phyloP scores from a whole-genome alignment of 192 early-diverging fungal genomes.

The Dissophora ornata region DNA sequence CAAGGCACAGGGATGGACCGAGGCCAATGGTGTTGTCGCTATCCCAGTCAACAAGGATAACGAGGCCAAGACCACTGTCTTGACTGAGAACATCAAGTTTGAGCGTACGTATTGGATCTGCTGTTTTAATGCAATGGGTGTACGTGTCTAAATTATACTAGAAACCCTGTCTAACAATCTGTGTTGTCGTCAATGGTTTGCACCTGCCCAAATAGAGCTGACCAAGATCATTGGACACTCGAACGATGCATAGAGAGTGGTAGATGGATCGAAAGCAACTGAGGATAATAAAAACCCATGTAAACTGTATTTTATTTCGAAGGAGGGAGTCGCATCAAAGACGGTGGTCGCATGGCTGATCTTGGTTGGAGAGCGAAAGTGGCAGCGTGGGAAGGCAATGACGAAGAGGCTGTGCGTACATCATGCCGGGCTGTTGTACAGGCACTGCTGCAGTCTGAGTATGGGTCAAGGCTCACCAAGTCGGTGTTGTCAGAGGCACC shows the following conservation, averaged over 20 bases:
- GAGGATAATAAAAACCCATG: constrained; percentile 6
- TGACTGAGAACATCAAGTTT: constrained; percentile 91
- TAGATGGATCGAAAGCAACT: not conserved
- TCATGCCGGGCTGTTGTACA: no score
- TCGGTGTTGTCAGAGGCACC: no score
- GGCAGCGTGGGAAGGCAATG: no score
- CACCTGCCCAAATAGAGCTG: constrained; percentile 22
- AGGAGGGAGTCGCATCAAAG: no score
- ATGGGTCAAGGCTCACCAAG: no score
- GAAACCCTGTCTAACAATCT: no score
- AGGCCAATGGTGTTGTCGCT: constrained; percentile 65
- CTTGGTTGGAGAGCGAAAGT: no score
- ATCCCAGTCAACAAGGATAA: constrained; percentile 88
- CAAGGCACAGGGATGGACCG: constrained; percentile 72
- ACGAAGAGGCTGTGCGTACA: no score
- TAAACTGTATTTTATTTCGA: constrained; percentile 3
- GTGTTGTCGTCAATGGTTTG: no score
- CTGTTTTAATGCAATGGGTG: not conserved
- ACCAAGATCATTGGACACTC: constrained; percentile 55
- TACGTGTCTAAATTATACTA: not conserved
- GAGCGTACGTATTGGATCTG: constrained; percentile 70
- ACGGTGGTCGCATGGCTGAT: no score
- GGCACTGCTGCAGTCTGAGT: no score
- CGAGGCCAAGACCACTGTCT: constrained; percentile 84
- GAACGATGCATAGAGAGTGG: constrained; percentile 41